A percentile compares a stretch with the other conserved stretches of the same genome.
These are phyloP conservation scores for Ceratocystis eucalypticola DNA, from an alignment of 2,329 filamentous ascomycete genomes.

Conservation along the genomic window DNA sequence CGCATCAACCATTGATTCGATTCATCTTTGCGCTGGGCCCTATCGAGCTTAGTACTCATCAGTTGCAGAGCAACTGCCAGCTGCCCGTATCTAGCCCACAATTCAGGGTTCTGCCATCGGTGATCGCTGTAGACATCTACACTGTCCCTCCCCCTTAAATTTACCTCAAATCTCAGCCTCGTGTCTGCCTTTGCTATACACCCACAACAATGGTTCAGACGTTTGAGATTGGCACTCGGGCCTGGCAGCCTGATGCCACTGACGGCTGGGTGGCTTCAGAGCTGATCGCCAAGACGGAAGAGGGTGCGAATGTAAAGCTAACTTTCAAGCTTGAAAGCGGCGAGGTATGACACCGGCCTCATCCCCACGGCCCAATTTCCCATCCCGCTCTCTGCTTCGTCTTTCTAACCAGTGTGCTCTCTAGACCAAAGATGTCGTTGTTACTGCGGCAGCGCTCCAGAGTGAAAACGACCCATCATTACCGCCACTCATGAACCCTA, in stretches of 20 bases:
- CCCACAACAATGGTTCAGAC: slow-evolving; percentile 60
- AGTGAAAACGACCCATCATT: slow-evolving; percentile 63
- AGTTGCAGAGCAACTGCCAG: neutral
- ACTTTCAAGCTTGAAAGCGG: slow-evolving; percentile 85
- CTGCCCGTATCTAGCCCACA: neutral
- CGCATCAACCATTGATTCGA: neutral
- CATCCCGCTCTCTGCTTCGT: neutral
- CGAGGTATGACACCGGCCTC: slow-evolving; percentile 50
- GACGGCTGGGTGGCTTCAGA: slow-evolving; percentile 98
- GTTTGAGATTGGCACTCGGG: slow-evolving; percentile 92
- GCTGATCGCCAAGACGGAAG: slow-evolving; percentile 68
- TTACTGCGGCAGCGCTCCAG: slow-evolving; percentile 62
- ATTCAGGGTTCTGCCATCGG: neutral
- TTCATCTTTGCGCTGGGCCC: slow-evolving; percentile 4
- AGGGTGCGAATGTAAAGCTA: slow-evolving; percentile 77
- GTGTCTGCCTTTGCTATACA: neutral
- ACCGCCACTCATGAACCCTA: slow-evolving; percentile 92
- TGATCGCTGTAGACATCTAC: neutral
- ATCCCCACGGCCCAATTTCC: neutral
- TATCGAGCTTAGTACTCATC: neutral
- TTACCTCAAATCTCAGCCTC: no score
- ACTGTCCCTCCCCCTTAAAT: neutral
- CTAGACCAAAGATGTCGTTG: slow-evolving; percentile 66
- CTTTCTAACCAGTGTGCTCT: neutral
- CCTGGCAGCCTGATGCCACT: slow-evolving; percentile 91